These are phyloP conservation scores for Pichia sp. DNA, from an alignment of 1,139 yeast genomes.

Conservation along the genomic window DNA sequence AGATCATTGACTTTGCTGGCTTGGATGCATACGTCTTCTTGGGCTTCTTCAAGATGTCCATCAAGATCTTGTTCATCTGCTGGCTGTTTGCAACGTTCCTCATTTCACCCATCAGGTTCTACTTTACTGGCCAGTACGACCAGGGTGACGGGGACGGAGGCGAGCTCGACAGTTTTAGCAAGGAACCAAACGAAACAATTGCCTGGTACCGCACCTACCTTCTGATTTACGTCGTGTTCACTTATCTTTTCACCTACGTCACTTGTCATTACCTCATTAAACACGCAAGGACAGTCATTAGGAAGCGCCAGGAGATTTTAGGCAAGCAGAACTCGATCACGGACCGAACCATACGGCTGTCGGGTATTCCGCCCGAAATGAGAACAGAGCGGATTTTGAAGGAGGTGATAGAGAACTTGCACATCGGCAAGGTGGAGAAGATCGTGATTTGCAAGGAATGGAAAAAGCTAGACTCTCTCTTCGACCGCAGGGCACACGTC, in stretches of 20 bases:
- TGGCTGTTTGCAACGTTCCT: slow-evolving; percentile 53
- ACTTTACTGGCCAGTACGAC: slow-evolving; percentile 58
- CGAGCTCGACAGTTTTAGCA: neutral
- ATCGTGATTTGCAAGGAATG: slow-evolving; percentile 83
- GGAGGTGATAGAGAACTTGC: slow-evolving; percentile 68
- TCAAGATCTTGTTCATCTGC: slow-evolving; percentile 49
- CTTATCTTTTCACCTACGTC: slow-evolving; percentile 74
- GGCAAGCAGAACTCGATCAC: slow-evolving; percentile 89
- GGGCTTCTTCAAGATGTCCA: slow-evolving; percentile 71
- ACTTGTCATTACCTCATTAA: slow-evolving; percentile 58
- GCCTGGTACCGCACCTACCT: slow-evolving; percentile 36
- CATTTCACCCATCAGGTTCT: slow-evolving; percentile 65
- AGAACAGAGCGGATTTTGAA: slow-evolving; percentile 65
- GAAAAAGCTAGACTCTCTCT: slow-evolving; percentile 64
- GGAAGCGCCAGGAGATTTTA: slow-evolving; percentile 72
- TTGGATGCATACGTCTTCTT: slow-evolving; percentile 85
- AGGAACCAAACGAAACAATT: neutral
- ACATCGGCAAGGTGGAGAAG: slow-evolving; percentile 74
- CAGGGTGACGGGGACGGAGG: slow-evolving; percentile 34
- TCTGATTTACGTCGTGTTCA: slow-evolving; percentile 84
- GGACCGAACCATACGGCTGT: slow-evolving; percentile 82
- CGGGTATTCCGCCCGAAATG: slow-evolving; percentile 85
- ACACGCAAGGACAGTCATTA: slow-evolving; percentile 68
- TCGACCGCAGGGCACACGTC: slow-evolving; percentile 52
- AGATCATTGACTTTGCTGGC: slow-evolving; percentile 85